These are phyloP conservation scores for Cercospora zeina DNA, from an alignment of 2,329 filamentous ascomycete species.

Conservation along the genomic window DNA sequence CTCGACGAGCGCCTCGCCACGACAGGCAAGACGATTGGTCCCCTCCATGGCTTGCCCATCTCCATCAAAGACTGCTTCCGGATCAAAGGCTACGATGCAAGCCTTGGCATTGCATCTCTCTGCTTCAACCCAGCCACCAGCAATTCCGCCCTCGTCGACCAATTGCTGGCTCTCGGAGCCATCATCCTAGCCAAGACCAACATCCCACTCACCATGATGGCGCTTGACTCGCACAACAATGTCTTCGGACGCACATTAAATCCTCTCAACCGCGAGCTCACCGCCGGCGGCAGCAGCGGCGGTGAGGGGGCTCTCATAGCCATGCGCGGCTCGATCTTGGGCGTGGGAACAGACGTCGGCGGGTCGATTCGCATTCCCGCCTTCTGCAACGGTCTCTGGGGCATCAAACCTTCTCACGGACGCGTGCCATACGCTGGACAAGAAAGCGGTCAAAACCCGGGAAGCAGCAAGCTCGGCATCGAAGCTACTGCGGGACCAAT, in stretches of 20 bases:
- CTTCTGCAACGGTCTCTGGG: slow-evolving; percentile 53
- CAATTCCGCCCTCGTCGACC: slow-evolving; percentile 51
- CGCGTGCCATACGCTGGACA: slow-evolving; percentile 57
- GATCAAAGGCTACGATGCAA: slow-evolving; percentile 41
- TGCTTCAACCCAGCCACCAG: slow-evolving; percentile 54
- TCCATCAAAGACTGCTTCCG: slow-evolving; percentile 43
- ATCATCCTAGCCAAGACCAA: slow-evolving; percentile 56
- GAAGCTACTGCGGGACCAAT: slow-evolving; percentile 51
- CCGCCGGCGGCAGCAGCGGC: slow-evolving; percentile 55
- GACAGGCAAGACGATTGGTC: slow-evolving; percentile 45
- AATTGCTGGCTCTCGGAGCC: slow-evolving; percentile 50
- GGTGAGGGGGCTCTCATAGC: slow-evolving; percentile 56
- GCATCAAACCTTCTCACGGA: slow-evolving; percentile 49
- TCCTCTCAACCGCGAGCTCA: slow-evolving; percentile 50
- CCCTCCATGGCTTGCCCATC: slow-evolving; percentile 48
- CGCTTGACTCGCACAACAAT: slow-evolving; percentile 56
- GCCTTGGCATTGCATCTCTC: slow-evolving; percentile 47
- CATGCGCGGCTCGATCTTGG: slow-evolving; percentile 51
- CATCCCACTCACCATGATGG: slow-evolving; percentile 51
- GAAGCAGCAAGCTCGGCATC: slow-evolving; percentile 50
- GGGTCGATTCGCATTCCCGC: slow-evolving; percentile 52
- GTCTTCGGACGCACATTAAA: slow-evolving; percentile 53
- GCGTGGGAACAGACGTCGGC: slow-evolving; percentile 58
- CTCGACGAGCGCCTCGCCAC: slow-evolving; percentile 44
- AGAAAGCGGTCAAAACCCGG: slow-evolving; percentile 50